Base-by-base conservation (phyloP, 1,284 basidiomycete species). In the Cryptococcus wingfieldii region DNA sequence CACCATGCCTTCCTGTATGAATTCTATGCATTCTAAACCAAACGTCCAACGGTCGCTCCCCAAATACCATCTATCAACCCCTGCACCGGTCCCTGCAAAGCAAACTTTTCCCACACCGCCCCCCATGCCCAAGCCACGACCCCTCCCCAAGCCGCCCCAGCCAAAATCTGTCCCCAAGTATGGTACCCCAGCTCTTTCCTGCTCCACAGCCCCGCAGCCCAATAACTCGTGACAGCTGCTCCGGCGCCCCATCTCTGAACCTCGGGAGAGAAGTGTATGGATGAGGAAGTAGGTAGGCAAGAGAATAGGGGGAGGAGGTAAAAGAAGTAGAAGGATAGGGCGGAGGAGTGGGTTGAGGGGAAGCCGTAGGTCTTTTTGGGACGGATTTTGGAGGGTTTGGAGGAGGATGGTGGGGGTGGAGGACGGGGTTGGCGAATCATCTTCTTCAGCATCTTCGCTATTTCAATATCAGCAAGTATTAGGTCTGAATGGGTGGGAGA, bases 261-360 rank as follows among this genome's bases (percentile, higher is more conserved):
- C 25, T 25, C 45, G 16, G 38, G 23, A 47, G 43, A 34, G 9
- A 31, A 25, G 31, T 37, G 41, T 12, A 52, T 10, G 6, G 31
- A 34, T 10, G 31, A 34, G 31, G 10, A 10, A 34, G 31, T 34
- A 25, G 47, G 42, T 28, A 49, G 27, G 38, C n/a, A 14, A 28
- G 39, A 86, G 77, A 71, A 79, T 78, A 42, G 77, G 10, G 90
- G 79, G 19, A 81, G 66, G 41, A 87, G 81, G 68, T 87, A 92
- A 6, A 81, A 78, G 16, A 83, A 83, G 70, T 84, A 89, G 76
- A 83, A 92, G 0, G 82, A 80, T 61, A 89, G 86, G 1, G 82
- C 80, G 3, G 88, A 87, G 4, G 89, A 87, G 71, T 94, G 90
- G 3, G 90, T 93, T 51, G 87, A 89, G 4, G 90, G 90, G 89